phyloP scores from a whole-genome alignment of 2,329 filamentous ascomycete genomes.

The Chrysoporthe puriensis region DNA sequence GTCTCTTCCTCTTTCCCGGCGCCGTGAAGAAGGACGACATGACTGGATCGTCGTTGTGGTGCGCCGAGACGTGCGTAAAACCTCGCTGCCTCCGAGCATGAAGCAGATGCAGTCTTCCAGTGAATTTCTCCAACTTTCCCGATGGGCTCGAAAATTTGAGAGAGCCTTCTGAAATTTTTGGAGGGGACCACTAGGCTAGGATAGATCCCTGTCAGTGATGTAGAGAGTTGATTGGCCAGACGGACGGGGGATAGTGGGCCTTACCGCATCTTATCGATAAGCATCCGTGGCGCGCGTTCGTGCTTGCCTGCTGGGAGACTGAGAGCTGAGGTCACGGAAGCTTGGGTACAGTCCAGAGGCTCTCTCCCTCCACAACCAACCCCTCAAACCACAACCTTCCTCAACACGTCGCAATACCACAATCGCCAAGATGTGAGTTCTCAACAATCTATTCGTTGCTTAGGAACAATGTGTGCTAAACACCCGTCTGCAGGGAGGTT shows the following conservation, averaged over 20 bases:
- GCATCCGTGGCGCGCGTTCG: constrained; percentile 19
- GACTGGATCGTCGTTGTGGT: constrained; percentile 36
- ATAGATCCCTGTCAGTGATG: background rate
- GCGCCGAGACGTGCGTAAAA: constrained; percentile 19
- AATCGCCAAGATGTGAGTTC: constrained; percentile 31
- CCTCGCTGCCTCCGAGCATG: constrained; percentile 33
- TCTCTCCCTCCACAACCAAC: constrained; percentile 14
- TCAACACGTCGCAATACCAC: constrained; percentile 1
- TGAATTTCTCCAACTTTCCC: constrained; percentile 19
- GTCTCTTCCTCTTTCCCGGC: constrained; percentile 87
- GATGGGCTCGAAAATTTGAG: constrained; percentile 27
- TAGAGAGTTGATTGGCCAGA: background rate
- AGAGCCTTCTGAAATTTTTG: constrained; percentile 19
- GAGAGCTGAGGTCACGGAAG: constrained; percentile 25
- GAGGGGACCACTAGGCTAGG: constrained; percentile 14
- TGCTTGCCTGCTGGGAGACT: constrained; percentile 24
- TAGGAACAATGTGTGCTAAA: background rate
- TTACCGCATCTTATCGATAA: constrained; percentile 12
- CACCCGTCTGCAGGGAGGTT: constrained; percentile 74
- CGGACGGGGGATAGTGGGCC: constrained; percentile 8
- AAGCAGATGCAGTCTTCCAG: constrained; percentile 12
- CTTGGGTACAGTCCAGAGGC: constrained; percentile 22
- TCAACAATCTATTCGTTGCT: too few species aligned
- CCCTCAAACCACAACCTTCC: constrained; percentile 12
- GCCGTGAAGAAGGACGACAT: constrained; percentile 98